Conservation (phyloP, 2,329 filamentous ascomycete genomes). For the Calonectria pauciramosa region DNA sequence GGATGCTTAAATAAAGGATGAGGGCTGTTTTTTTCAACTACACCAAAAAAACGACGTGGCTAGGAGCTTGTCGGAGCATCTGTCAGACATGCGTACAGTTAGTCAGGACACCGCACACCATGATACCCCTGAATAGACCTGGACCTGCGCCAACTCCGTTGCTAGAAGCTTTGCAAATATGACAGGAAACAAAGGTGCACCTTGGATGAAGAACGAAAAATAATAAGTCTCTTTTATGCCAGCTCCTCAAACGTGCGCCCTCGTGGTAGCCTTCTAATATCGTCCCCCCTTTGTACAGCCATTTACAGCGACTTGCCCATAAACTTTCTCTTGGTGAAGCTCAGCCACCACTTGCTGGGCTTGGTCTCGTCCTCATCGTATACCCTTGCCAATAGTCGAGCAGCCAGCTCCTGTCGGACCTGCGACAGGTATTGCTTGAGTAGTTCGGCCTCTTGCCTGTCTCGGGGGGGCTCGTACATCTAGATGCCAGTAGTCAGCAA, state of each 20-base stretch:
- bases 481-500: slow-evolving; percentile 46
- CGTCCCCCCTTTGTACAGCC: not conserved
- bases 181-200: slow-evolving; percentile 10
- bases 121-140: slow-evolving; percentile 38
- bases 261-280: slow-evolving; percentile 42
- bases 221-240: slow-evolving; percentile 36
- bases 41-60: slow-evolving; percentile 12
- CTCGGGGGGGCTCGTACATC: slow-evolving; percentile 91
- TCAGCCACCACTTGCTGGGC: slow-evolving; percentile 94
- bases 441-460: slow-evolving; percentile 90
- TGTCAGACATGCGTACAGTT: slow-evolving; percentile 28
- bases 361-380: slow-evolving; percentile 85
- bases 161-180: slow-evolving; percentile 13
- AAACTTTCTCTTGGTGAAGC: slow-evolving; percentile 99
- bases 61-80: slow-evolving; percentile 13
- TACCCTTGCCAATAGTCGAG: slow-evolving; percentile 85
- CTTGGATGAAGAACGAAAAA: slow-evolving; percentile 24
- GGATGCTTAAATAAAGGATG: slow-evolving; percentile 46
- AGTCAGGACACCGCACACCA: slow-evolving; percentile 33
- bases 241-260: slow-evolving; percentile 29
- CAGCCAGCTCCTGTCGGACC: slow-evolving; percentile 91
- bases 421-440: slow-evolving; percentile 92
- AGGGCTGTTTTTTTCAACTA: not conserved
- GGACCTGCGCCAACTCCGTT: slow-evolving; percentile 31
- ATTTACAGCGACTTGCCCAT: slow-evolving; percentile 91